phyloP scores from a whole-genome alignment of 208 protist genomes.

The Acanthamoeba culbertsoni region DNA sequence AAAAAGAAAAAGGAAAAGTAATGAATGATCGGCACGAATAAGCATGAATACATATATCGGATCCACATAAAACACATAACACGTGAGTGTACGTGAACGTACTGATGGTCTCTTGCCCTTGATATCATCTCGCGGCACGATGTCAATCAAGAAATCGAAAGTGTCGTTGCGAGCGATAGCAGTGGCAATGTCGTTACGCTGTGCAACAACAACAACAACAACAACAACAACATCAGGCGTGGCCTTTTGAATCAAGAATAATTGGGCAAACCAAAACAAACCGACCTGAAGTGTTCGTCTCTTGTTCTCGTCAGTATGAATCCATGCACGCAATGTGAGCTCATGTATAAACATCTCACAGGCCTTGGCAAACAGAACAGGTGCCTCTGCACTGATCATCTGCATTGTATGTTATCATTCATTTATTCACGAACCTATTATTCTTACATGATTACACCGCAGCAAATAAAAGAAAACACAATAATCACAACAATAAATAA shows the following conservation, averaged over 20 bases:
- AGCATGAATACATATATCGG: too few species aligned
- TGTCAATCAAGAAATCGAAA: conserved; percentile 85
- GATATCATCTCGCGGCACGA: conserved; percentile 73
- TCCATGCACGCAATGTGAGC: conserved; percentile 77
- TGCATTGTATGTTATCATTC: background rate
- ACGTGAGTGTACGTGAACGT: background rate
- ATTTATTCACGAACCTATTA: background rate
- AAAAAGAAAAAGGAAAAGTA: too few species aligned
- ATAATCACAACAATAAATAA: background rate
- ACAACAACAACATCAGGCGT: background rate
- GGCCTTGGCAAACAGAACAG: conserved; percentile 80
- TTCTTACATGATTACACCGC: background rate
- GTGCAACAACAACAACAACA: background rate
- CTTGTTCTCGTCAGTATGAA: conserved; percentile 79
- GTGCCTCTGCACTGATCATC: conserved; percentile 77
- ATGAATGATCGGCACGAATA: too few species aligned
- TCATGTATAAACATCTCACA: conserved; percentile 85
- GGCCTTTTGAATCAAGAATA: too few species aligned
- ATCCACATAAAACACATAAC: background rate
- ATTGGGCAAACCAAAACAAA: too few species aligned
- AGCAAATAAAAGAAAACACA: background rate
- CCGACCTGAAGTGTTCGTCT: conserved; percentile 77
- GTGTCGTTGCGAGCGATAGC: conserved; percentile 76
- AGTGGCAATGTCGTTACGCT: conserved; percentile 78
- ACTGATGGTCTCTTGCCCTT: background rate